Base-by-base conservation (phyloP, 2,329 filamentous ascomycete species). In the Fusarium metavorans region DNA sequence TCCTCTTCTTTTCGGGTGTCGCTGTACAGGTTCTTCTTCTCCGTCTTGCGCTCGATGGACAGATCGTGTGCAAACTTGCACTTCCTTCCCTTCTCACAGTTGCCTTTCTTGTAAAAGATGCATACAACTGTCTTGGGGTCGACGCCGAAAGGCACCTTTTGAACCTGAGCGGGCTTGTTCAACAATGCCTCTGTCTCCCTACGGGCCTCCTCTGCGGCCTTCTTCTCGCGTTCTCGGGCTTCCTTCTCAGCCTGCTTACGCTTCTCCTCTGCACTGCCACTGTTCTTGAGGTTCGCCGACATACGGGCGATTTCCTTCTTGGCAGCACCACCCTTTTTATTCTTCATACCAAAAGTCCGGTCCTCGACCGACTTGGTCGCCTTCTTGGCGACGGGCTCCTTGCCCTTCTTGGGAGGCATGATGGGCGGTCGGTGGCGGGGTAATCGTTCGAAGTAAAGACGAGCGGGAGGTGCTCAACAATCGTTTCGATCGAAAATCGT, bases 301-400 rank as follows among this genome's bases (percentile, higher is more conserved):
- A 99, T 90, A 80, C 95, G 94, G 68, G 94, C 92, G 82, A 99
- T 98, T 78, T 95, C 91, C 85, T 92, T 97, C 86, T 98, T 94
- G 65, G 95, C 96, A 62, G 91, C 92, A 67, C 91, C 93, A 77
- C 97, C 97, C 89, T 98, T 99, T 88, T 99, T 99, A 83, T 99
- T 99, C 87, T 99, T 99, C 97, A 99, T 98, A 79, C 97, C 97
- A 88, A 99, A 99, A 58, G 97, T 98, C 87, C 96, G 97, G 88
- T 99, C 97, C 73, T 97, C 95, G 74, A 95, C 94, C 52, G 88
- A 80, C 86, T 95, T 95, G 78, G 86, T 82, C 66, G 86, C 83
- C 85, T 89, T 90, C 85, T 91, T 91, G 82, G 85, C 87, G 77
- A 80, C 86, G 65, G 66, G 79, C 85, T 90, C 87, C 65, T 90